Evolutionary conservation across 805 yeast species (phyloP).

Genomic region (Saccharomycopsis malanga): DNA sequence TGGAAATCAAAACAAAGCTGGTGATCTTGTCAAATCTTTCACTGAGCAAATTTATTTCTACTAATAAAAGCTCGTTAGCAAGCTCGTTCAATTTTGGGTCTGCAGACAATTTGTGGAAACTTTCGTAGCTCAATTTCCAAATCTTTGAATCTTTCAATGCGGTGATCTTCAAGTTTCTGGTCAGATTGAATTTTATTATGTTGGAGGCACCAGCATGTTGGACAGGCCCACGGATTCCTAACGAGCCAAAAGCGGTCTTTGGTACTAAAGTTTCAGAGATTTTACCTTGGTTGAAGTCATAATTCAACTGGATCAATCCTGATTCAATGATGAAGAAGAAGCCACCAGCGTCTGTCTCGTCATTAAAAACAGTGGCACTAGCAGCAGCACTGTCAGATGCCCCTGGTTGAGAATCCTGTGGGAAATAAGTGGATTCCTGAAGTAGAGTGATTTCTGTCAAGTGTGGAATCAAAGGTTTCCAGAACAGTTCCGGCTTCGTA

Average conservation of each 20-base stretch:
- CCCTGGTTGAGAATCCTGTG: background rate
- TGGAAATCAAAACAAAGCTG: constrained; percentile 38
- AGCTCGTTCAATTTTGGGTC: constrained; percentile 27
- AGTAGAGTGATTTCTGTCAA: constrained; percentile 43
- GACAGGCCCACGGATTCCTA: constrained; percentile 24
- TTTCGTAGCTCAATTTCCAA: constrained; percentile 34
- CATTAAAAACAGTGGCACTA: background rate
- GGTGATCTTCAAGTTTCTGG: constrained; percentile 33
- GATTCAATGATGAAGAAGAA: constrained; percentile 45
- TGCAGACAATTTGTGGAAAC: constrained; percentile 33
- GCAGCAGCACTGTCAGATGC: background rate
- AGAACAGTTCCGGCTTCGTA: constrained; percentile 41
- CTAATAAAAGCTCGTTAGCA: constrained; percentile 33
- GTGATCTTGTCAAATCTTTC: constrained; percentile 44
- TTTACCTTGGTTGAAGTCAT: constrained; percentile 36
- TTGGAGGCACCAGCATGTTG: background rate
- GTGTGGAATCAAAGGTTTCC: constrained; percentile 49
- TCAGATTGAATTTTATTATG: constrained; percentile 25
- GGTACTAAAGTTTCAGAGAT: constrained; percentile 53
- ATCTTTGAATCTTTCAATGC: constrained; percentile 30
- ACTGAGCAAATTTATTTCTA: constrained; percentile 35
- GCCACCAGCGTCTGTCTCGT: constrained; percentile 36
- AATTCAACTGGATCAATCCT: constrained; percentile 40
- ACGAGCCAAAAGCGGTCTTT: constrained; percentile 68
- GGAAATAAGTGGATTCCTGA: constrained; percentile 36